Percentiles rank a stretch among this genome's conserved stretches.
Evolutionary conservation across 2,329 filamentous ascomycete genomes (phyloP).

Genomic region (Bisporella sp.): DNA sequence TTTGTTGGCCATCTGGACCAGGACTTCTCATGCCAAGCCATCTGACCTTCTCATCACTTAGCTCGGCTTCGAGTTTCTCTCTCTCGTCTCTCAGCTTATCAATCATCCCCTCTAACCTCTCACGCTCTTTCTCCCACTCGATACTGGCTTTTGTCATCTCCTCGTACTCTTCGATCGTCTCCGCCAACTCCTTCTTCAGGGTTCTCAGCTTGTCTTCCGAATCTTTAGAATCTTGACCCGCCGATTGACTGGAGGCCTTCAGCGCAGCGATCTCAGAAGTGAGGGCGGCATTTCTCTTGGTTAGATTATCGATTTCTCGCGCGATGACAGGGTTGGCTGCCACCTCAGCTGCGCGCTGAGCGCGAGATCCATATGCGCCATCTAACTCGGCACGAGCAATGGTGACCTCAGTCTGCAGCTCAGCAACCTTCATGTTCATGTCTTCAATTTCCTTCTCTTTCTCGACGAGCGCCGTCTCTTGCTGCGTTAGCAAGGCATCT

Average conservation of each 20-base stretch:
- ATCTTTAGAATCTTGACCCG: conserved; percentile 14
- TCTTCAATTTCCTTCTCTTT: conserved; percentile 43
- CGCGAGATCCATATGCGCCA: conserved; percentile 79
- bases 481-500: conserved; percentile 15
- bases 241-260: conserved; percentile 5
- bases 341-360: conserved; percentile 60
- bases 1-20: conserved; percentile 28
- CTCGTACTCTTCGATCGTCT: conserved; percentile 64
- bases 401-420: conserved; percentile 73
- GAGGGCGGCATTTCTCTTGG: conserved; percentile 33
- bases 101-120: conserved; percentile 54
- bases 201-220: conserved; percentile 33
- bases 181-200: conserved; percentile 58
- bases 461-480: conserved; percentile 23
- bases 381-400: conserved; percentile 87
- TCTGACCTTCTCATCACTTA: conserved; percentile 61
- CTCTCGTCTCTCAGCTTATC: conserved; percentile 57
- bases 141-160: conserved; percentile 62
- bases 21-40: conserved; percentile 56
- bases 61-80: conserved; percentile 54
- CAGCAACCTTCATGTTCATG: conserved; percentile 57
- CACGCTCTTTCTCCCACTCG: conserved; percentile 65
- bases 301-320: conserved; percentile 51
- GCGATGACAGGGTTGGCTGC: conserved; percentile 50
- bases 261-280: conserved; percentile 22